Percentiles rank a stretch among this genome's conserved stretches.
Conservation (phyloP, 148 eudicot species). For the Camellia lanceoleosa region DNA sequence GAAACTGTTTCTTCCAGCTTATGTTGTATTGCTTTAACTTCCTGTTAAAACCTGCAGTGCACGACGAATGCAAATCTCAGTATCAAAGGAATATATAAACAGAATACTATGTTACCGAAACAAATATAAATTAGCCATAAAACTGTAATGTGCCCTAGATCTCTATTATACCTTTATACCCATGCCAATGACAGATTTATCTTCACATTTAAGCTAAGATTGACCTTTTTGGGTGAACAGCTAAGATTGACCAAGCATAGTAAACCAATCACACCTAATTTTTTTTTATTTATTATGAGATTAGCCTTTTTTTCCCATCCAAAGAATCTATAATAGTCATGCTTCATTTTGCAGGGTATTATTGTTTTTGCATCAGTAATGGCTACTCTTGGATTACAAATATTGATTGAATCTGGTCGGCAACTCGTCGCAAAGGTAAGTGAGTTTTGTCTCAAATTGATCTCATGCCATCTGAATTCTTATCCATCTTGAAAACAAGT, state of each 20-base stretch:
- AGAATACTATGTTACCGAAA: too few species aligned
- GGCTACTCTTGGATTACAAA: conserved; percentile 70
- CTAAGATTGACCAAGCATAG: neutral
- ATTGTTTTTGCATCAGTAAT: conserved; percentile 87
- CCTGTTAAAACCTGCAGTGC: conserved; percentile 3
- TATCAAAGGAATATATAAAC: too few species aligned
- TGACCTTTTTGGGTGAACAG: too few species aligned
- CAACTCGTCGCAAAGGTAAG: conserved; percentile 42
- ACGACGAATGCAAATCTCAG: neutral
- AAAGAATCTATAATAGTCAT: conserved; percentile 7
- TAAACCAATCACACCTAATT: neutral
- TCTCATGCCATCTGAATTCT: neutral
- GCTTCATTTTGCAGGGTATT: conserved; percentile 57
- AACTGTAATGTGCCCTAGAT: neutral
- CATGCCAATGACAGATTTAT: neutral
- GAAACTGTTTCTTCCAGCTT: neutral
- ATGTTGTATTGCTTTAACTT: neutral
- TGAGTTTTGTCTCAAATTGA: neutral
- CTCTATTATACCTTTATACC: neutral
- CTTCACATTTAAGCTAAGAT: neutral
- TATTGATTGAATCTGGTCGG: conserved; percentile 49
- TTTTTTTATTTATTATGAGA: neutral
- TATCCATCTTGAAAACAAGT: neutral
- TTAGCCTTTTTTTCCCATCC: neutral
- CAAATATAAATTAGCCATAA: too few species aligned